Base-by-base conservation (phyloP, 129 eudicot genomes). In the Flaveria sonorensis region DNA sequence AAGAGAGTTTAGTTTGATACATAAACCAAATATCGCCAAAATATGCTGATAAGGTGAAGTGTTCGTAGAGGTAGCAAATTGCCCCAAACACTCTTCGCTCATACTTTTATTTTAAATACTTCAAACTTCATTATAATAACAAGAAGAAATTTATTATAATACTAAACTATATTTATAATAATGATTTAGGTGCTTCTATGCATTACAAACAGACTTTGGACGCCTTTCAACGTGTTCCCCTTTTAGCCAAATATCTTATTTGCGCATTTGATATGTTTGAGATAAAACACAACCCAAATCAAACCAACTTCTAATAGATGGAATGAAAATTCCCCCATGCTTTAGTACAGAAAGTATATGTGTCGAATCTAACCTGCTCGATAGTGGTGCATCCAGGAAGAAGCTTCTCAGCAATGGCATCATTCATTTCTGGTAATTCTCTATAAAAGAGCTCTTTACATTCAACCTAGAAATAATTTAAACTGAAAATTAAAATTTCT, bases 391-490 rank as follows among this genome's bases (percentile, higher is more conserved):
- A 92, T 71, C 96, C 97, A 43, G 95, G 84, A 63, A 91, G 68
- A 80, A 95, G 88, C 88, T 86, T 89, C 57, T 89, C 97, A 56
- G 97, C 96, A 76, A 92, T 81, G 68, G 89, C 78, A 73, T 95
- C 96, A 47, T 88, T 80, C 81, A 91, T 82, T 74, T 88, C 88
- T 1, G 99, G 99, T 43, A 92, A 80, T 65, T 89, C 99, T 89
- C 97, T 80, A 85, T 86, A 86, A 81, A 91, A 95, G 81, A 95
- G 92, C 81, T 92, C 97, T 80, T 95, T 89, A 77, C 99, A 95
- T 28, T 91, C 97, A 36, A 95, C 99, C 99, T 95, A 77, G 11
- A 16, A 76, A 83, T 39, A 73, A 63, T 15, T 45, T 23, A 10
- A 20, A 30, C 81, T 36, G 50, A 47, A 21, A 51, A 1, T 23